Evolutionary conservation across 2,329 filamentous ascomycete species (phyloP).

Genomic region (Scytalidium sp.): DNA sequence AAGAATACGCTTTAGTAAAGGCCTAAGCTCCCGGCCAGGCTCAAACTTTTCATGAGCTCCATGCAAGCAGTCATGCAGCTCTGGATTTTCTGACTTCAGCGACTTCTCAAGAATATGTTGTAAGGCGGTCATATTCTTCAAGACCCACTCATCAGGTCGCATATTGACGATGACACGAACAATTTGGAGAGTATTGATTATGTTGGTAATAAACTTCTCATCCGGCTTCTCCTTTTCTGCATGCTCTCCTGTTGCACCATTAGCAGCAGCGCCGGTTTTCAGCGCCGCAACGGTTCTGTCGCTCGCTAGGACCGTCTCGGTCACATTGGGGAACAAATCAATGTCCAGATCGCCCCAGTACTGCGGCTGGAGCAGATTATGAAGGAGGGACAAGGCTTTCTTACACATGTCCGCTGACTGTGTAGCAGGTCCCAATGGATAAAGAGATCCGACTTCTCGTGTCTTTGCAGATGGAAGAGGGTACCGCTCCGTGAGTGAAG

Average conservation of each 20-base stretch:
- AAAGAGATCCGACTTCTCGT: conserved; percentile 47
- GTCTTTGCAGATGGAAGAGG: conserved; percentile 69
- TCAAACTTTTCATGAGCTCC: conserved; percentile 67
- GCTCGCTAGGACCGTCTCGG: conserved; percentile 77
- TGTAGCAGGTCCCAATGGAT: conserved; percentile 47
- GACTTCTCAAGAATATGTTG: conserved; percentile 90
- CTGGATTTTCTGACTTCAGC: conserved; percentile 81
- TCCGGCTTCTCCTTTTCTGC: conserved; percentile 70
- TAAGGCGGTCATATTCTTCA: conserved; percentile 70
- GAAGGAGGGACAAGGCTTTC: conserved; percentile 77
- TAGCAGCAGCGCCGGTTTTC: conserved; percentile 31
- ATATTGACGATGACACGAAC: conserved; percentile 85
- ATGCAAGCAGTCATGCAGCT: conserved; percentile 92
- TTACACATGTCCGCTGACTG: conserved; percentile 73
- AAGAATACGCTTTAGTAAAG: conserved; percentile 77
- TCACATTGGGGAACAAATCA: conserved; percentile 86
- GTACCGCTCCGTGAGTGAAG: conserved; percentile 82
- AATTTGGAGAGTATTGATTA: conserved; percentile 92
- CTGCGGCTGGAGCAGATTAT: conserved; percentile 79
- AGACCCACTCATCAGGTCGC: conserved; percentile 87
- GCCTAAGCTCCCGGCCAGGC: conserved; percentile 66
- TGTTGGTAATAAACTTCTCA: conserved; percentile 79
- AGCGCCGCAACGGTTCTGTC: conserved; percentile 69
- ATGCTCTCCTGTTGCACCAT: conserved; percentile 37
- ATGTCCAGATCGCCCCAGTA: conserved; percentile 93